These are phyloP conservation scores for Ceratocystis albifundus DNA, from an alignment of 2,329 filamentous ascomycete genomes.

Conservation along the genomic window DNA sequence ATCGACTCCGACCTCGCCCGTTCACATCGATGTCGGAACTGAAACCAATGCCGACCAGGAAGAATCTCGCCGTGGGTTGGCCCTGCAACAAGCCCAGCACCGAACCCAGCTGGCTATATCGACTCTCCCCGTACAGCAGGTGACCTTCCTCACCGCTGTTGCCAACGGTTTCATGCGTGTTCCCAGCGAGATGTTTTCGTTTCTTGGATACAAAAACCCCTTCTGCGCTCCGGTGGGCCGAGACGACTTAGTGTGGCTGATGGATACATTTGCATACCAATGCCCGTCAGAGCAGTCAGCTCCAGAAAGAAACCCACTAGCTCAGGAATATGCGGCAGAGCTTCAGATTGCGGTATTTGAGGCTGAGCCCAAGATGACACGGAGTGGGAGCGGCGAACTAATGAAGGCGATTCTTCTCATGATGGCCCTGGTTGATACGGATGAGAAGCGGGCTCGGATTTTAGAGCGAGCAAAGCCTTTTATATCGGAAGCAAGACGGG, in stretches of 20 bases:
- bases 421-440: slow-evolving; percentile 52
- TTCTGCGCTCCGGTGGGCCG: slow-evolving; percentile 48
- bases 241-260: slow-evolving; percentile 69
- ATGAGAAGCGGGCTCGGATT: slow-evolving; percentile 48
- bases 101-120: background rate
- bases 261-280: slow-evolving; percentile 55
- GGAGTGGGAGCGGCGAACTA: slow-evolving; percentile 43
- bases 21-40: background rate
- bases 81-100: no score
- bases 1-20: background rate
- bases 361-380: slow-evolving; percentile 52
- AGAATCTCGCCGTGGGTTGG: background rate
- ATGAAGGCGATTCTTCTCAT: slow-evolving; percentile 60
- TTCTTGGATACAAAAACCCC: slow-evolving; percentile 45
- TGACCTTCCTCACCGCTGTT: background rate
- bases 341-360: slow-evolving; percentile 75
- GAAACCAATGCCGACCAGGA: background rate
- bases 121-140: background rate
- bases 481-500: slow-evolving; percentile 61
- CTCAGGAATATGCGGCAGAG: slow-evolving; percentile 61
- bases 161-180: background rate
- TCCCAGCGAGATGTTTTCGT: slow-evolving; percentile 34
- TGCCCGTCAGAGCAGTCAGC: slow-evolving; percentile 49
- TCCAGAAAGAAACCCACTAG: slow-evolving; percentile 27
- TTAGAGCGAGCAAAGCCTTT: slow-evolving; percentile 63